phyloP scores from a whole-genome alignment of 768 basidiomycete species.

The Xerocomellus dryophilus region DNA sequence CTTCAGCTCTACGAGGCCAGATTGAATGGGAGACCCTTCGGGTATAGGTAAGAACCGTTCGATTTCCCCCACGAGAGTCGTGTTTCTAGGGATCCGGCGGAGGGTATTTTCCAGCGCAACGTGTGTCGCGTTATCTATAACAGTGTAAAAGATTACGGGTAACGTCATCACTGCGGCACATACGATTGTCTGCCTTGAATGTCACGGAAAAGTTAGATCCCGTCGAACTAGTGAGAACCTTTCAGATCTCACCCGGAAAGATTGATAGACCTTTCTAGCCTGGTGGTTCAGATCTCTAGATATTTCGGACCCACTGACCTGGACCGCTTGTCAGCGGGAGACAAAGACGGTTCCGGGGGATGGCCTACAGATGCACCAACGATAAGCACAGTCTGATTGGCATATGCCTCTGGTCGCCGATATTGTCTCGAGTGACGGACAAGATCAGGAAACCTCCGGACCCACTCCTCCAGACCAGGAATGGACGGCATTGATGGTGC shows the following conservation, averaged over 20 bases:
- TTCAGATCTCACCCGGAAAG: conserved; percentile 8
- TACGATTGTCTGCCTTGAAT: conserved; percentile 5
- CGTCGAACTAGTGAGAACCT: neutral
- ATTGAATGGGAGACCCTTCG: too few relatives aligned
- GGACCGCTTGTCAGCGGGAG: neutral
- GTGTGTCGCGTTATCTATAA: neutral
- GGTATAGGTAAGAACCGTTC: too few relatives aligned
- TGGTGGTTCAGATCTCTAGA: conserved; percentile 13
- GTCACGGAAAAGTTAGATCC: neutral
- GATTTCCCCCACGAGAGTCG: conserved; percentile 13
- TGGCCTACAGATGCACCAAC: conserved; percentile 31
- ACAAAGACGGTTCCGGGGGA: neutral
- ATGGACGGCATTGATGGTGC: conserved; percentile 16
- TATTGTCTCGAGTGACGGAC: too few relatives aligned
- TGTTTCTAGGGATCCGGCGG: conserved; percentile 8
- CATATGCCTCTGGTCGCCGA: conserved; percentile 36
- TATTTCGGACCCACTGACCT: conserved; percentile 9
- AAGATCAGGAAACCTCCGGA: conserved; percentile 30
- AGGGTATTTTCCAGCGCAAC: neutral
- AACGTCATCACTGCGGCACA: neutral
- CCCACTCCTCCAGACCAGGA: conserved; percentile 12
- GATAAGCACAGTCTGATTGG: conserved; percentile 39
- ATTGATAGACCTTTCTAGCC: conserved; percentile 9
- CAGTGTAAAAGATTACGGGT: neutral
- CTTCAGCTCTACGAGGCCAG: too few relatives aligned